Base-by-base conservation (phyloP, 345 rosid species). In the Kandelia obovata region DNA sequence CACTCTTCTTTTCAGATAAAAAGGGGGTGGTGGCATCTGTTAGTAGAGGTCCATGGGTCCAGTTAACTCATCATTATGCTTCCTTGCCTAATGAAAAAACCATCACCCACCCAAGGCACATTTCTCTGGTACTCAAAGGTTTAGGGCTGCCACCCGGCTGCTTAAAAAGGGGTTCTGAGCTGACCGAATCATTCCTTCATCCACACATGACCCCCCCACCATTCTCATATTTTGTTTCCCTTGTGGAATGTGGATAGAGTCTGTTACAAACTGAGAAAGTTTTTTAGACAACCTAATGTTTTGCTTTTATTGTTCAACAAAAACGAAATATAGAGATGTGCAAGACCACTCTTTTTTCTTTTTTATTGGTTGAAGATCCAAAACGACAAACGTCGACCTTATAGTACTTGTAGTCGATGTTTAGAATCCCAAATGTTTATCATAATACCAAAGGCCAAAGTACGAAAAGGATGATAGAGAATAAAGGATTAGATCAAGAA, bases 101-200 rank as follows among this genome's bases (percentile, higher is more conserved):
- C 21, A 57, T 19, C 58, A 65, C 62, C 72, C 5, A 0, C 23
- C 6, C 51, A 7, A 7, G 37, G 10, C 37, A n/a, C 23, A 60
- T 61, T n/a, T 69, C 67, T 31, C 61, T 17, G 34, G 3, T 37
- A 58, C 74, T 61, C 31, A 23, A n/a, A 58, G 66, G 60, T 67
- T 73, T 77, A 80, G 77, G 75, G 77, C 71, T 70, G 83, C 68
- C 73, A 64, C 55, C 74, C 76, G 77, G 69, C 71, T 74, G 75
- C 71, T 58, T 58, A 58, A 68, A 81, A 81, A 71, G 84, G 62
- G 84, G 62, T 72, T 9, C 37, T 7, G 37, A 34, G 37, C 61
- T 69, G 39, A 77, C 65, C 63, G 34, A 71, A 73, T 74, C 62
- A 74, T 74, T 68, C 79, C 66, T 58, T 73, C 70, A 60, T 73